Conservation (phyloP, 345 rosid genomes). For the Citrus inodora region DNA sequence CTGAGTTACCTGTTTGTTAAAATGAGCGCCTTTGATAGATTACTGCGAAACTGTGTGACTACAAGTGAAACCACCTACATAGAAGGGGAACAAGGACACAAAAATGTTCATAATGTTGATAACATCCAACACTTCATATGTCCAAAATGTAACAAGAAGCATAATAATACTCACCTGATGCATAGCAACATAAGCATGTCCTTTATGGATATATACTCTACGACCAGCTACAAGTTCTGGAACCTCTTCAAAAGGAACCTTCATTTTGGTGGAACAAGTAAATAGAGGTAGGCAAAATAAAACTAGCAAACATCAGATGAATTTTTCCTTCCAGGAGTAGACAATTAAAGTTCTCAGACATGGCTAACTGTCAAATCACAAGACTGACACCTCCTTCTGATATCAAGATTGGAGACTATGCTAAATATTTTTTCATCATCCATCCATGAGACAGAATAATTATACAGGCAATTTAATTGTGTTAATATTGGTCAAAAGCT, state of each 20-base stretch:
- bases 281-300: not conserved
- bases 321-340: not conserved
- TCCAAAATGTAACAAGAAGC: slow-evolving; percentile 13
- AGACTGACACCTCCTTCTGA: not conserved
- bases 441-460: not conserved
- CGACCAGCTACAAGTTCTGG: slow-evolving; percentile 90
- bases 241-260: slow-evolving; percentile 98
- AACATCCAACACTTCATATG: not conserved
- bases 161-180: slow-evolving; percentile 48
- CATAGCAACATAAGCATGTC: slow-evolving; percentile 83
- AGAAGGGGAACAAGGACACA: not conserved
- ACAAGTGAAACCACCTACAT: slow-evolving; percentile 79
- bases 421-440: not conserved
- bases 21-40: slow-evolving; percentile 74
- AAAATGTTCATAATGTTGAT: slow-evolving; percentile 1
- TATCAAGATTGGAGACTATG: not conserved
- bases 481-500: not conserved
- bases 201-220: slow-evolving; percentile 62
- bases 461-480: not conserved
- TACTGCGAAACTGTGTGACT: slow-evolving; percentile 74
- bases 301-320: not conserved
- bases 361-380: not conserved
- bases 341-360: slow-evolving; percentile 4
- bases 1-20: slow-evolving; percentile 72
- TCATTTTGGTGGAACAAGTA: slow-evolving; percentile 20